phyloP scores from a whole-genome alignment of 2,329 filamentous ascomycete species.

The Drechslerella stenobrocha region DNA sequence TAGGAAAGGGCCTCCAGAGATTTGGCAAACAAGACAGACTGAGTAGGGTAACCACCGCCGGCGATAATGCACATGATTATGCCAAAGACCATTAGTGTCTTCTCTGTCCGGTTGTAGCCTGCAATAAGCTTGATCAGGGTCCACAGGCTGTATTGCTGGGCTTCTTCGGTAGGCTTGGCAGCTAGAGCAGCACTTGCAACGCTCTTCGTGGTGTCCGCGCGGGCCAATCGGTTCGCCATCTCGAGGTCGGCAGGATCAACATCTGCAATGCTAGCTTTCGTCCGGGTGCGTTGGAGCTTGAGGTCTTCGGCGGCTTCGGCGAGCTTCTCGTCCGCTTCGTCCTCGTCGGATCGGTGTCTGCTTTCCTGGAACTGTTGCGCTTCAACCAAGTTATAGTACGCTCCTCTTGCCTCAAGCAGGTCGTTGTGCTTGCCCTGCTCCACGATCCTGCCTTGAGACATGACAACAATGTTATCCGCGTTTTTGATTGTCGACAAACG shows the following conservation, averaged over 20 bases:
- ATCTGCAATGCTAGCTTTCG: conserved; percentile 54
- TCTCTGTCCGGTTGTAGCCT: conserved; percentile 76
- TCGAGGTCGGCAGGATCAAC: conserved; percentile 67
- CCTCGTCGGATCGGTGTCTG: conserved; percentile 62
- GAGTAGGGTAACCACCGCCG: conserved; percentile 76
- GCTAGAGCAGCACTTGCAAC: conserved; percentile 72
- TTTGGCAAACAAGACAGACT: conserved; percentile 85
- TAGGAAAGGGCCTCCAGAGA: conserved; percentile 72
- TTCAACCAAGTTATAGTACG: conserved; percentile 83
- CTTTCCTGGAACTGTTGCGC: conserved; percentile 77
- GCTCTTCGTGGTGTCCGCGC: conserved; percentile 62
- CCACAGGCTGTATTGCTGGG: conserved; percentile 69
- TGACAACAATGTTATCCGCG: conserved; percentile 94
- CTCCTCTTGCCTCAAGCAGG: conserved; percentile 69
- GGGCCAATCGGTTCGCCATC: conserved; percentile 63
- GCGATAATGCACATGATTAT: conserved; percentile 74
- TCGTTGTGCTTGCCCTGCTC: conserved; percentile 89
- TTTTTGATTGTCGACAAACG: conserved; percentile 90
- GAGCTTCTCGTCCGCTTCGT: conserved; percentile 62
- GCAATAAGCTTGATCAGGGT: conserved; percentile 77
- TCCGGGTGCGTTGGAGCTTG: conserved; percentile 55
- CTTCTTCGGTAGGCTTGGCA: conserved; percentile 60
- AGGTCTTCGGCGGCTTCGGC: conserved; percentile 55
- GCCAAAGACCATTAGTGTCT: conserved; percentile 71
- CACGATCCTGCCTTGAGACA: conserved; percentile 79